phyloP scores from a whole-genome alignment of 1,284 basidiomycete genomes.

The Xanthoconium separans region DNA sequence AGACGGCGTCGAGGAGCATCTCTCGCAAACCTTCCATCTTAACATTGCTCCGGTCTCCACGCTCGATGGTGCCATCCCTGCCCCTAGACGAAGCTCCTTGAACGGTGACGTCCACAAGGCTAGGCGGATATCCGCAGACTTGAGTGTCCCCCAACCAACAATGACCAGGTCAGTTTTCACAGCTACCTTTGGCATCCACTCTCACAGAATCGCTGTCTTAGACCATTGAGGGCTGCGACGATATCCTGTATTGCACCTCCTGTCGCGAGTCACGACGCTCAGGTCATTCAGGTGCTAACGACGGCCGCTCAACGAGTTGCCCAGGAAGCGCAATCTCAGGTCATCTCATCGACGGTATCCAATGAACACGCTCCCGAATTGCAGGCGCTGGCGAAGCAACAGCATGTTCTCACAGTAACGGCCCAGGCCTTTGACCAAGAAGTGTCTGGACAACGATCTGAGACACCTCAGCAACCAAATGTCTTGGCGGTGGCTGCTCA shows the following conservation, averaged over 20 bases:
- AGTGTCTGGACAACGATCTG: constrained; percentile 51
- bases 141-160: constrained; percentile 42
- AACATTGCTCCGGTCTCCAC: constrained; percentile 70
- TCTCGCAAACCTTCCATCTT: constrained; percentile 66
- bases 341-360: constrained; percentile 48
- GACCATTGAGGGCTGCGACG: constrained; percentile 29
- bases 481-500: constrained; percentile 70
- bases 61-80: constrained; percentile 56
- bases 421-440: constrained; percentile 73
- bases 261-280: constrained; percentile 45
- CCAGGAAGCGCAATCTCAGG: constrained; percentile 67
- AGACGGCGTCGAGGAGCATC: constrained; percentile 69
- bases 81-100: constrained; percentile 61
- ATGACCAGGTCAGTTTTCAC: constrained; percentile 35
- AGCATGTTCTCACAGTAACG: constrained; percentile 74
- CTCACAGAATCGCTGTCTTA: constrained; percentile 13
- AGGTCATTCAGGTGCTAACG: constrained; percentile 73
- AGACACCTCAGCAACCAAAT: constrained; percentile 43
- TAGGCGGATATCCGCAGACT: constrained; percentile 63
- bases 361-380: constrained; percentile 50
- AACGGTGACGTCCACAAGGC: constrained; percentile 48
- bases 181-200: neutral
- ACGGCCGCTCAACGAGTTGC: constrained; percentile 73
- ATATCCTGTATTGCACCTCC: constrained; percentile 23
- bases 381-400: constrained; percentile 72